Conservation (phyloP, 2,329 filamentous ascomycete species). For the Cladobotryum mycophilum region DNA sequence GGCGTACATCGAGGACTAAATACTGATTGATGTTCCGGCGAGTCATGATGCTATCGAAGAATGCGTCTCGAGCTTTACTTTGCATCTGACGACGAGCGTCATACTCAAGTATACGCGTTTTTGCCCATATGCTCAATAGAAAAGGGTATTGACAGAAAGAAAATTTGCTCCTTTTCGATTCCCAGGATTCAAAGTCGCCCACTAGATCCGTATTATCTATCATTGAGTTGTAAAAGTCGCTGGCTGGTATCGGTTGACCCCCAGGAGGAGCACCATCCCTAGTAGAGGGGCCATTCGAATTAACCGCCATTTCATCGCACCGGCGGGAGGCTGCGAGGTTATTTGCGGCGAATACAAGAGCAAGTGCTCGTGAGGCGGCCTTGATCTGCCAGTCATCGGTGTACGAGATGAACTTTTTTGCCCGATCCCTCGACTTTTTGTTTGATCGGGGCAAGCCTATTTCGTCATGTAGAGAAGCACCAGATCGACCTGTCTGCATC, state of each 20-base stretch:
- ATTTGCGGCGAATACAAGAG: conserved; percentile 77
- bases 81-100: conserved; percentile 88
- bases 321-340: conserved; percentile 41
- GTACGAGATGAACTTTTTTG: conserved; percentile 54
- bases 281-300: conserved; percentile 11
- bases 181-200: conserved; percentile 83
- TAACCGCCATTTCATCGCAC: conserved; percentile 18
- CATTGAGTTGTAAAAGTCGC: conserved; percentile 80
- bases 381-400: conserved; percentile 85
- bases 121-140: conserved; percentile 84
- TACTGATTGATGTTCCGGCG: conserved; percentile 69
- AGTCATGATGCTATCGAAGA: conserved; percentile 81
- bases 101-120: conserved; percentile 83
- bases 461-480: conserved; percentile 72
- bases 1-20: conserved; percentile 67
- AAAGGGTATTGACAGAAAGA: conserved; percentile 91
- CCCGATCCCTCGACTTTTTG: conserved; percentile 49
- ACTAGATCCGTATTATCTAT: conserved; percentile 83
- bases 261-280: conserved; percentile 28
- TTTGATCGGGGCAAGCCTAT: conserved; percentile 48
- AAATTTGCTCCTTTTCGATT: conserved; percentile 66
- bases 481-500: conserved; percentile 58
- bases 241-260: conserved; percentile 69
- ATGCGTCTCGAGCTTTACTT: conserved; percentile 78
- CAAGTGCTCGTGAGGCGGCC: conserved; percentile 72